Evolutionary conservation across 768 basidiomycete species (phyloP), one percentile per base, ranked within the genome.

Genomic region (Pseudohyphozyma bogoriensis): DNA sequence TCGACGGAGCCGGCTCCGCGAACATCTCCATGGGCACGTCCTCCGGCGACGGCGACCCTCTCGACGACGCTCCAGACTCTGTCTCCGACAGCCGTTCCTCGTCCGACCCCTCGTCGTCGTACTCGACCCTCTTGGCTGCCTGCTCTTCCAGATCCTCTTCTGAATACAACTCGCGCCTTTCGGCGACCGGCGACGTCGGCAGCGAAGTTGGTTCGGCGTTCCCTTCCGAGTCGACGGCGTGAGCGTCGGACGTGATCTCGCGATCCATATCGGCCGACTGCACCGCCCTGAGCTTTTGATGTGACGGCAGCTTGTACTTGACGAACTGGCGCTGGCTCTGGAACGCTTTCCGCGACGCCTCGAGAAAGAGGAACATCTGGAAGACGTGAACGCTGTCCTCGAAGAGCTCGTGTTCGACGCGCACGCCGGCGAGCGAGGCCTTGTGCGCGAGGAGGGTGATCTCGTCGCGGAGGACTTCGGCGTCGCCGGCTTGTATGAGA

Each of bases 401-500:
- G 55, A 64, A 68, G 29, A 89, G 75, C 72, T 96, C 93, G 68
- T 92, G 87, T 65, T 82, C 82, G 37, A 95, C 87, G 56, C 85
- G 77, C 39, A 93, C 89, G 3, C 91, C 92, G 0, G 86, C 83
- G 31, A 87, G 72, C 7, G 84, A 82, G 15, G 95, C 95, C 72
- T 99, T 99, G 75, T 93, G 88, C 2, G 92, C 90, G 31, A 97
- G 73, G 12, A 99, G 79, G 20, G 85, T 85, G 28, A 89, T 85
- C 36, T 52, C 93, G 69, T 99, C 93, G 31, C 90, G 79, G n/a
- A 99, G 78, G 0, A 95, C 89, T 72, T 99, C 93, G 1, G 89
- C 85, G 63, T 96, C 93, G 22, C 93, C 93, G 3, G 84, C 84
- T 72, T 93, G 90, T 44, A 96, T 85, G 15, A 97, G 79, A 70